These are phyloP conservation scores for Nakazawaea wyomingensis DNA, from an alignment of 805 yeast genomes.

Conservation along the genomic window DNA sequence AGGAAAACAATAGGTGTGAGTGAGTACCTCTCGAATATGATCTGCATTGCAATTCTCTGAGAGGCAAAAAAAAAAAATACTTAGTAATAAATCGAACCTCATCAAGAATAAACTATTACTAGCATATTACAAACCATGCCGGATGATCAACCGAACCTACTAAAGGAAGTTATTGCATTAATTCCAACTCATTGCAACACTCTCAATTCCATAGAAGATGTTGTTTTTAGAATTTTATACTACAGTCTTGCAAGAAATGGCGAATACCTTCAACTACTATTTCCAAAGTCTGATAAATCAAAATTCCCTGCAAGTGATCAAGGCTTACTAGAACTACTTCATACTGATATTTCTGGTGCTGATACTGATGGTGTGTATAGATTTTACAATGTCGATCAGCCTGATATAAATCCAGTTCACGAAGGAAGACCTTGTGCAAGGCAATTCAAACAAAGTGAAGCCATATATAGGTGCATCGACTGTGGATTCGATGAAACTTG, in stretches of 20 bases:
- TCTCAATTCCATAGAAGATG: slow-evolving; percentile 1
- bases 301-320: not conserved
- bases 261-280: slow-evolving; percentile 19
- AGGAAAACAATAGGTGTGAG: no score
- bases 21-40: no score
- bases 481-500: slow-evolving; percentile 79
- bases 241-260: slow-evolving; percentile 35
- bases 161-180: slow-evolving; percentile 1
- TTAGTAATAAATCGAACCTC: not conserved
- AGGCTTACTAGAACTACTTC: not conserved
- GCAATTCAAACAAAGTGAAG: slow-evolving; percentile 54
- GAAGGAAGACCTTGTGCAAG: slow-evolving; percentile 66
- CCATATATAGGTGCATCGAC: slow-evolving; percentile 67
- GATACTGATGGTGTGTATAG: not conserved
- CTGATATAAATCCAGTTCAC: slow-evolving; percentile 32
- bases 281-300: slow-evolving; percentile 4
- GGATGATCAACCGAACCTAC: not conserved
- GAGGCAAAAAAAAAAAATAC: not conserved
- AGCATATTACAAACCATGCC: not conserved
- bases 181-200: slow-evolving; percentile 6
- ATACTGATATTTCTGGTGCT: not conserved
- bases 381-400: not conserved
- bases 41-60: not conserved
- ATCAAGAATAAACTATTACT: not conserved
- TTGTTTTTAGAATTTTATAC: slow-evolving; percentile 21